Evolutionary conservation across 2,329 filamentous ascomycete genomes (phyloP), one percentile per base, ranked within the genome.

Genomic region (Apiospora aurea): DNA sequence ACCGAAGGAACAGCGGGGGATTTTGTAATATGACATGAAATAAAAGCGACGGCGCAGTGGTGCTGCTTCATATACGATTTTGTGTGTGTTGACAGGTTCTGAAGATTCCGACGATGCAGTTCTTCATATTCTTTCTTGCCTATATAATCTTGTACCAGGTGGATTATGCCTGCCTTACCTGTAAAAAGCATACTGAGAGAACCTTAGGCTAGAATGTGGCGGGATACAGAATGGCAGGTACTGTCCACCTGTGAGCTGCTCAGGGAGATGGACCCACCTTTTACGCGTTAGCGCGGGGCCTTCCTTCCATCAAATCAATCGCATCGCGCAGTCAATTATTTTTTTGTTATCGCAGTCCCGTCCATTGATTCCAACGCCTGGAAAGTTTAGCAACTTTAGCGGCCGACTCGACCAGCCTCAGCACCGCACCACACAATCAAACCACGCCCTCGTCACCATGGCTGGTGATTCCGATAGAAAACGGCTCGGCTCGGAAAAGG

Each of bases 401-500:
- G 26, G 49, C 49, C n/a, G n/a, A 51, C 49, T 7, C 34, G 21
- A 64, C 57, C 57, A 38, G 18, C 34, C 21, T 41, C 10, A 41
- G 34, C 18, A n/a, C 57, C 57, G 6, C 51, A 38, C 10, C 57
- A 41, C 57, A 41, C 57, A 26, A 14, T n/a, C 26, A 51, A 24
- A 43, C 26, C 29, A 61, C 43, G 43, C 6, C 67, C 2, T 53
- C 46, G 8, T 41, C 29, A 57, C 26, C 14, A 69, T 69, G 68
- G 47, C 68, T 47, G 68, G 47, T 43, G 68, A 69, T 24, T 69
- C 44, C 44, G 49, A 69, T 14, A 43, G 34, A 38, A 81, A 81
- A 76, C 77, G 79, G 69, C 71, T 77, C 69, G 80, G 78, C 71
- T 77, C 72, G 18, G 74, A 77, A 64, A 74, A 73, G 13, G 69